phyloP scores from a whole-genome alignment of 768 basidiomycete genomes.

The Boletus tomentosulus region DNA sequence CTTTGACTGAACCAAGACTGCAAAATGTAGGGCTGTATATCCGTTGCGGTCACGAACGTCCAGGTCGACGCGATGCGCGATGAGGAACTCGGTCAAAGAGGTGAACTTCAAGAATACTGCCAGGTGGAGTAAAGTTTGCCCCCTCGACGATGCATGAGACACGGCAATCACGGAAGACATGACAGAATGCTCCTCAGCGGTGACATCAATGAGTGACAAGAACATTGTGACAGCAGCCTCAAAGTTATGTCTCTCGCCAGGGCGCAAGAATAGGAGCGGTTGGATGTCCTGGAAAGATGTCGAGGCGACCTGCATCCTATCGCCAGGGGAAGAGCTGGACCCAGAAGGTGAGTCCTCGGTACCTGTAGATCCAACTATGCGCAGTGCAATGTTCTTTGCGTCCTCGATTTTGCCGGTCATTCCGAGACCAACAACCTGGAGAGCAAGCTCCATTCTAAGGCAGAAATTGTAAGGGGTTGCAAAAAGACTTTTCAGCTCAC shows the following conservation, averaged over 20 bases:
- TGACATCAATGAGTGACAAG: constrained; percentile 70
- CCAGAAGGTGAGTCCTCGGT: constrained; percentile 41
- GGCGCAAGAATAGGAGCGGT: constrained; percentile 51
- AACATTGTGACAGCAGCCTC: constrained; percentile 78
- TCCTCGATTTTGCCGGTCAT: constrained; percentile 96
- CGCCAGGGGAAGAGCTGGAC: constrained; percentile 31
- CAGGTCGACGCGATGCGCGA: constrained; percentile 68
- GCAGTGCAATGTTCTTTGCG: constrained; percentile 88
- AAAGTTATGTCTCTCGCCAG: constrained; percentile 57
- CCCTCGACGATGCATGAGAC: constrained; percentile 64
- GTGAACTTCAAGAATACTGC: constrained; percentile 76
- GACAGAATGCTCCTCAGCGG: constrained; percentile 40
- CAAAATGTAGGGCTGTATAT: constrained; percentile 85
- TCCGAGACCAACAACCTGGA: constrained; percentile 93
- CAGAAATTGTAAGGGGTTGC: constrained; percentile 11
- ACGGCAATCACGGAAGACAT: constrained; percentile 52
- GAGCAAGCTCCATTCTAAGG: constrained; percentile 86
- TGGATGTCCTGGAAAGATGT: constrained; percentile 49
- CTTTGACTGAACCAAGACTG: constrained; percentile 60
- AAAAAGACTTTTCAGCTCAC: constrained; percentile 29
- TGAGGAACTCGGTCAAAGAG: constrained; percentile 64
- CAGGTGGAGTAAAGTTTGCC: constrained; percentile 88
- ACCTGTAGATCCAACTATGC: constrained; percentile 79
- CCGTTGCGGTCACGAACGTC: constrained; percentile 88
- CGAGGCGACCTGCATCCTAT: constrained; percentile 53